phyloP scores from a whole-genome alignment of 2,329 filamentous ascomycete genomes.

The Verticillium nubilum region DNA sequence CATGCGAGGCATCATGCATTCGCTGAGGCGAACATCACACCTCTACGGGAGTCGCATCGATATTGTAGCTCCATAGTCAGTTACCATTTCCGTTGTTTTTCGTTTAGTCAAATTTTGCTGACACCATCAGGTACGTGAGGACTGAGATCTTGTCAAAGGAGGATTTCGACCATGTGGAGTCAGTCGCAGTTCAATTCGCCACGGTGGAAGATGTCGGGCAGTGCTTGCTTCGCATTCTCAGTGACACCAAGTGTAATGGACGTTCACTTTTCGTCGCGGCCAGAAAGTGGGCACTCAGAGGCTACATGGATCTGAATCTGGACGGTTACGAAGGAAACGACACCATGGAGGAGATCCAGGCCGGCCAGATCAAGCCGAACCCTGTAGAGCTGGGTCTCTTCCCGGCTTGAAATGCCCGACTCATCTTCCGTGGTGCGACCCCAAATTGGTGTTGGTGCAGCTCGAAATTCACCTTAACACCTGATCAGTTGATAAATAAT shows the following conservation, averaged over 20 bases:
- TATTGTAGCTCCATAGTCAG: slow-evolving; percentile 28
- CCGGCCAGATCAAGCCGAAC: slow-evolving; percentile 18
- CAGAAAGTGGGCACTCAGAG: slow-evolving; percentile 26
- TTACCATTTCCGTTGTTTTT: background rate
- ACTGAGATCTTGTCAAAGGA: slow-evolving; percentile 27
- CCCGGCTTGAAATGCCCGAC: background rate
- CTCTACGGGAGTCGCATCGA: slow-evolving; percentile 27
- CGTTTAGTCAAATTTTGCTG: background rate
- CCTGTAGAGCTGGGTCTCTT: slow-evolving; percentile 18
- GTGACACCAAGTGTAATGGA: slow-evolving; percentile 24
- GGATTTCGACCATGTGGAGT: slow-evolving; percentile 23
- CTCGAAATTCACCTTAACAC: too few species aligned
- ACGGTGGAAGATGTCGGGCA: slow-evolving; percentile 23
- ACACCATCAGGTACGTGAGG: slow-evolving; percentile 21
- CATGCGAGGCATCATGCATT: slow-evolving; percentile 36
- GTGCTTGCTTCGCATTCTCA: slow-evolving; percentile 26
- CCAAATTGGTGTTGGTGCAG: too few species aligned
- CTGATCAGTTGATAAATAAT: too few species aligned
- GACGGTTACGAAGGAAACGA: slow-evolving; percentile 26
- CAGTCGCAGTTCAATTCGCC: slow-evolving; percentile 31
- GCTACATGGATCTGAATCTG: slow-evolving; percentile 31
- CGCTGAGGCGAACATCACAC: slow-evolving; percentile 30
- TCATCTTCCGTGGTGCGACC: too few species aligned
- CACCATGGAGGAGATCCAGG: slow-evolving; percentile 19
- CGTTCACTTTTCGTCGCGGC: slow-evolving; percentile 33